Percentiles rank a stretch among this genome's conserved stretches.
Evolutionary conservation across 257 asterid species (phyloP).

Genomic region (Striga asiatica): DNA sequence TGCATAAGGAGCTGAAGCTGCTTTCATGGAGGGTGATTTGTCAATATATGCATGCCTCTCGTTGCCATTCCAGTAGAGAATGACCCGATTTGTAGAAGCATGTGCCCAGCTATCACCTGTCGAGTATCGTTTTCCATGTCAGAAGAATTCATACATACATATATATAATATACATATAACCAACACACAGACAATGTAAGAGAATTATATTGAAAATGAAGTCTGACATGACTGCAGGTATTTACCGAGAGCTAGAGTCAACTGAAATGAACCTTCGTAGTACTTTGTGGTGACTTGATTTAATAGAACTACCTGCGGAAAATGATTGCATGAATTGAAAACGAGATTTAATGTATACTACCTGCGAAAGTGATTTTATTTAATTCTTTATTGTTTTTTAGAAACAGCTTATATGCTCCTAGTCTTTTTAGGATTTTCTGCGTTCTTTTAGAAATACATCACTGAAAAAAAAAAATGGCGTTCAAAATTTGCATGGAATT

Average conservation of each 20-base stretch:
- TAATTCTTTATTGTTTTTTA: no score
- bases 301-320: conserved; percentile 62
- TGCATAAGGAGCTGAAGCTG: conserved; percentile 75
- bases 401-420: not conserved
- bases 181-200: not conserved
- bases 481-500: not conserved
- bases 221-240: not conserved
- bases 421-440: not conserved
- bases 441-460: not conserved
- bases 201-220: not conserved
- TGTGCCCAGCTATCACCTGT: conserved; percentile 99
- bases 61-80: conserved; percentile 74
- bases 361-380: no score
- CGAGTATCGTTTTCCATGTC: conserved; percentile 13
- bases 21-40: conserved; percentile 75
- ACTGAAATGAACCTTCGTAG: conserved; percentile 68
- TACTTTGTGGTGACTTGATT: conserved; percentile 90
- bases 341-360: no score
- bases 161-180: not conserved
- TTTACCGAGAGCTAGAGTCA: conserved; percentile 92
- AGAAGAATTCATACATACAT: conserved; percentile 10
- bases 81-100: conserved; percentile 84
- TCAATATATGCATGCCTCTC: conserved; percentile 76
- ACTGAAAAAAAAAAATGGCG: not conserved
- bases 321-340: not conserved